These are phyloP conservation scores for Phytomonas francai DNA, from an alignment of 208 protist species.

Conservation along the genomic window DNA sequence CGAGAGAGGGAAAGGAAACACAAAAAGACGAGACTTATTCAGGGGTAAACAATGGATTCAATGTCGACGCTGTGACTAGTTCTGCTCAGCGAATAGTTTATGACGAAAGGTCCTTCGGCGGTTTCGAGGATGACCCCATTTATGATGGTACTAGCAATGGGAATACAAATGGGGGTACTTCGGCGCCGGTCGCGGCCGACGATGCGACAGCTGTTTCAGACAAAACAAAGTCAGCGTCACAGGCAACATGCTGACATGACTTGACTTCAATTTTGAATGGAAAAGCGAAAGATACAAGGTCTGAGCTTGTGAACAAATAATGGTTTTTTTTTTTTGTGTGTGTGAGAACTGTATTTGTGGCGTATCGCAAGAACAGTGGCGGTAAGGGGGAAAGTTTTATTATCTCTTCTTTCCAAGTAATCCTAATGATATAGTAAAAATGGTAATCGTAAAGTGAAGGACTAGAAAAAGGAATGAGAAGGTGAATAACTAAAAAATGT, in stretches of 20 bases:
- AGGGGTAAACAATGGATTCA: neutral
- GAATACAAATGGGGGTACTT: neutral
- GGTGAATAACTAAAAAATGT: neutral
- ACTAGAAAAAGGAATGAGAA: neutral
- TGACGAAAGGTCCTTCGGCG: neutral
- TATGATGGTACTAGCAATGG: neutral
- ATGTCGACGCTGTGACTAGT: neutral
- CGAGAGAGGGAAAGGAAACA: neutral
- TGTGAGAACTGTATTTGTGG: neutral
- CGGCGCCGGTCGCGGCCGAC: neutral
- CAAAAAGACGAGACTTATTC: neutral
- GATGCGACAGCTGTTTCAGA: neutral
- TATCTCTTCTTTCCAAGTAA: slow-evolving; percentile 1
- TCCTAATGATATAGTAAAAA: slow-evolving; percentile 1
- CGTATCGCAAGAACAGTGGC: neutral
- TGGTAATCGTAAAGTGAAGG: neutral
- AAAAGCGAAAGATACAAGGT: neutral
- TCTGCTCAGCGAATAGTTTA: neutral
- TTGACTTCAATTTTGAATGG: neutral
- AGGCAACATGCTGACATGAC: neutral
- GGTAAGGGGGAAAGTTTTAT: neutral
- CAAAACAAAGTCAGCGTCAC: neutral
- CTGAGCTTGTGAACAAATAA: neutral
- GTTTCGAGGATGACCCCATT: neutral
- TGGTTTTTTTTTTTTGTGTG: neutral